Evolutionary conservation across 2,329 filamentous ascomycete genomes (phyloP).

Genomic region (Fusarium nurragi): DNA sequence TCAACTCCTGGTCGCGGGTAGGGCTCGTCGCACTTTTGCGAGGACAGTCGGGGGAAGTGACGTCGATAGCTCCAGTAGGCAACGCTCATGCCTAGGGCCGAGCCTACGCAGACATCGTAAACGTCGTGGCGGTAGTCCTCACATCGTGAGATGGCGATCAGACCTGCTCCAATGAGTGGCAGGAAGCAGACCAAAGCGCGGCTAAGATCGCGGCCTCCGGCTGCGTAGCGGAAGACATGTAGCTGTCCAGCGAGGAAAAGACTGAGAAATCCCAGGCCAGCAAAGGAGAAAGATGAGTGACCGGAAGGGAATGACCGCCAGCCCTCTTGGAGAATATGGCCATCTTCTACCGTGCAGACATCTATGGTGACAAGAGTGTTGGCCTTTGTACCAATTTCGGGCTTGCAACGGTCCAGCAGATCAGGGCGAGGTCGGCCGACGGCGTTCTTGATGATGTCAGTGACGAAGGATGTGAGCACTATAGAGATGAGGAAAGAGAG

Average conservation of each 20-base stretch:
- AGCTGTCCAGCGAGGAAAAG: constrained; percentile 76
- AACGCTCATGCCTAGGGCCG: constrained; percentile 66
- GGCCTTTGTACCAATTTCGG: constrained; percentile 59
- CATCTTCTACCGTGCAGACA: constrained; percentile 76
- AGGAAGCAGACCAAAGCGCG: constrained; percentile 65
- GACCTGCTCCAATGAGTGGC: constrained; percentile 69
- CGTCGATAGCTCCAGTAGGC: constrained; percentile 73
- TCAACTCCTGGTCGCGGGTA: constrained; percentile 59
- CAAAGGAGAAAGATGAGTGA: constrained; percentile 82
- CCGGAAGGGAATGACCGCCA: constrained; percentile 87
- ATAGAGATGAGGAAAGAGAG: constrained; percentile 83
- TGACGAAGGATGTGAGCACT: constrained; percentile 81
- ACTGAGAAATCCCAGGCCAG: constrained; percentile 78
- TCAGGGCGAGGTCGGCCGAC: constrained; percentile 77
- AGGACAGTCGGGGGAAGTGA: constrained; percentile 68
- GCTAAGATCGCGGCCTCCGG: constrained; percentile 61
- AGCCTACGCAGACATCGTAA: constrained; percentile 72
- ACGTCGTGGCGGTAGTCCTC: constrained; percentile 78
- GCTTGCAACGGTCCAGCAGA: constrained; percentile 80
- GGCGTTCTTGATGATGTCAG: constrained; percentile 90
- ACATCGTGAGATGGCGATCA: constrained; percentile 74
- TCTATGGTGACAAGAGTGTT: constrained; percentile 68
- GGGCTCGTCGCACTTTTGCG: constrained; percentile 65
- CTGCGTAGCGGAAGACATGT: constrained; percentile 61
- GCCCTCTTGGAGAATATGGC: constrained; percentile 79